Evolutionary conservation across 768 basidiomycete genomes (phyloP), one percentile per base, ranked within the genome.

Genomic region (Phaffia tasmanica): DNA sequence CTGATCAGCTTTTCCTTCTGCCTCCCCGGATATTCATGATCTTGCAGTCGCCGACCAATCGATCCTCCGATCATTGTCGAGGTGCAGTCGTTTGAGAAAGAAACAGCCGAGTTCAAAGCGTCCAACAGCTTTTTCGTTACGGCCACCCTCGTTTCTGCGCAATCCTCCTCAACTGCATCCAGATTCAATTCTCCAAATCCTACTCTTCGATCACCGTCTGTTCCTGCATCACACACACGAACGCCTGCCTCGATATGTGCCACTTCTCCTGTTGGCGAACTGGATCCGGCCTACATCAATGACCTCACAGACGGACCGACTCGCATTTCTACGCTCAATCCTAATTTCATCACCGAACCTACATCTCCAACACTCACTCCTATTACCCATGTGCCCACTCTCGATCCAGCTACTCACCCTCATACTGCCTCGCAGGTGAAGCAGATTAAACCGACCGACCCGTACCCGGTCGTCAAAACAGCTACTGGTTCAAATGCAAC

Each of bases 11-110:
- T 11, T 42, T 42, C 35, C 35, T 49, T 4, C 21, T n/a, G 9
- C 18, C 18, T 35, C 3, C 32, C 59, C 15, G 19, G 5, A 54
- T 9, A 57, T 18, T 11, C 16, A 27, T 27, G 18, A 16, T 32
- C 57, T 18, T 5, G 3, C 71, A 75, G 76, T 63, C 65, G 76
- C 27, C 62, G 76, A 50, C 76, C 76, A 5, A 74, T 77, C 18
- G 76, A 77, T 70, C 76, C 76, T 14, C 76, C 76, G 16, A 74
- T 74, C 6, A 74, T 77, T 15, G 71, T 76, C 46, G 72, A 76
- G 57, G 64, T 76, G 29, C 64, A 59, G 21, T 55, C 50, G 29
- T 47, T 29, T 27, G 59, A 29, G 14, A 29, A 27, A 9, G 23
- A 58, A 55, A 56, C 35, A 32, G 71, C 70, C 29, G 73, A 73